Conservation (phyloP, 257 asterid species). For the Rauvolfia tetraphylla region DNA sequence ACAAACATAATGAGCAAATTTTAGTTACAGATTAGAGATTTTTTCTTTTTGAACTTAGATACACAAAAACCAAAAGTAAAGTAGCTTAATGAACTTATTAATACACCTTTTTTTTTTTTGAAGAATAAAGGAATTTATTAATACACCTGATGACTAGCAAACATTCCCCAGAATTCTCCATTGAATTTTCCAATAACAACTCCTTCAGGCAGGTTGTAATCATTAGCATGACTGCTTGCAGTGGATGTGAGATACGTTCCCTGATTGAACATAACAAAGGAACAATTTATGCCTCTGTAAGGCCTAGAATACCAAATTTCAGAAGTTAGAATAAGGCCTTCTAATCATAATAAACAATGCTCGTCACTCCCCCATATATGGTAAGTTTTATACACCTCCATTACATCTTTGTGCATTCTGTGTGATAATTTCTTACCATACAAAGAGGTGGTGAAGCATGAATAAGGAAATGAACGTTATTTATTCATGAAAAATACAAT, state of each 20-base stretch:
- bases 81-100: constrained; percentile 1
- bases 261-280: constrained; percentile 31
- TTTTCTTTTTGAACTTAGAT: constrained; percentile 5
- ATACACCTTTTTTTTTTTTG: too few relatives aligned
- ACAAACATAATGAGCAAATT: constrained; percentile 4
- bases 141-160: constrained; percentile 86
- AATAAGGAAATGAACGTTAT: not conserved
- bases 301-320: not conserved
- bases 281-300: not conserved
- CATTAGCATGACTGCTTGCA: constrained; percentile 70
- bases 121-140: too few relatives aligned
- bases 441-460: not conserved
- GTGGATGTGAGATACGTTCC: constrained; percentile 89
- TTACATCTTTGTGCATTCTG: not conserved
- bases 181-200: constrained; percentile 76
- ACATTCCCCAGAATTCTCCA: constrained; percentile 86
- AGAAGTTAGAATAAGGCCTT: not conserved
- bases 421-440: not conserved
- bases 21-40: not conserved
- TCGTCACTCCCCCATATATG: not conserved
- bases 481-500: not conserved
- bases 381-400: not conserved
- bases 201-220: constrained; percentile 56
- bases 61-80: constrained; percentile 4
- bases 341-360: not conserved